Conservation (phyloP, 257 asterid species). For the Echites panduratus region DNA sequence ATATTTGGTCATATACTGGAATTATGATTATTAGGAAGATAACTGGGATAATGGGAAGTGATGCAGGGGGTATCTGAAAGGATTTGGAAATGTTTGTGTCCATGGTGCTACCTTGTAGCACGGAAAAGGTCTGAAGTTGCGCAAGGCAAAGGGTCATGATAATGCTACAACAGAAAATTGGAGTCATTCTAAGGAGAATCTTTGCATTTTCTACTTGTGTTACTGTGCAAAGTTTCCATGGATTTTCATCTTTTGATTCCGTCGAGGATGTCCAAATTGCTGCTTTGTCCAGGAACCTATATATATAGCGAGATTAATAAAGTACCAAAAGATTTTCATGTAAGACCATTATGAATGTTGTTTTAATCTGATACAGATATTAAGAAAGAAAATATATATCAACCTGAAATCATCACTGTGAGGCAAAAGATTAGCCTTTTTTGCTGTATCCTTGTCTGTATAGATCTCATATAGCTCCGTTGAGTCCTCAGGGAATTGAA, state of each 20-base stretch:
- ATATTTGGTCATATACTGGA: slow-evolving; percentile 51
- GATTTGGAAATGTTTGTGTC: slow-evolving; percentile 41
- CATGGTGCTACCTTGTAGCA: slow-evolving; percentile 70
- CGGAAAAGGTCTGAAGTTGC: slow-evolving; percentile 73
- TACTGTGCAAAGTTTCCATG: slow-evolving; percentile 65
- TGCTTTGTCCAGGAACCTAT: slow-evolving; percentile 69
- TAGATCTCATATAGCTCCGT: slow-evolving; percentile 41
- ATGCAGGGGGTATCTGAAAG: slow-evolving; percentile 59
- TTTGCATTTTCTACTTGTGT: slow-evolving; percentile 85
- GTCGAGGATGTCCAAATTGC: slow-evolving; percentile 39
- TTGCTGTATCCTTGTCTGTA: slow-evolving; percentile 40
- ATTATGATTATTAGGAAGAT: slow-evolving; percentile 39
- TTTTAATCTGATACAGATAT: not conserved
- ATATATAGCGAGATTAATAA: too few relatives aligned
- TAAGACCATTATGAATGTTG: not conserved
- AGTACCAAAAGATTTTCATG: not conserved
- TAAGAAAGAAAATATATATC: not conserved
- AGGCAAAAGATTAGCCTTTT: slow-evolving; percentile 39
- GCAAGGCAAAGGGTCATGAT: slow-evolving; percentile 80
- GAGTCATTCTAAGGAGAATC: slow-evolving; percentile 50
- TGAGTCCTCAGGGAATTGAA: slow-evolving; percentile 43
- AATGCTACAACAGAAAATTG: slow-evolving; percentile 63
- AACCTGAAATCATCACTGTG: slow-evolving; percentile 50
- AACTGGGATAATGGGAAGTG: slow-evolving; percentile 64
- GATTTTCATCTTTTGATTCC: slow-evolving; percentile 21